Conservation (phyloP, 768 basidiomycete species). For the Kwoniella botswanensis region DNA sequence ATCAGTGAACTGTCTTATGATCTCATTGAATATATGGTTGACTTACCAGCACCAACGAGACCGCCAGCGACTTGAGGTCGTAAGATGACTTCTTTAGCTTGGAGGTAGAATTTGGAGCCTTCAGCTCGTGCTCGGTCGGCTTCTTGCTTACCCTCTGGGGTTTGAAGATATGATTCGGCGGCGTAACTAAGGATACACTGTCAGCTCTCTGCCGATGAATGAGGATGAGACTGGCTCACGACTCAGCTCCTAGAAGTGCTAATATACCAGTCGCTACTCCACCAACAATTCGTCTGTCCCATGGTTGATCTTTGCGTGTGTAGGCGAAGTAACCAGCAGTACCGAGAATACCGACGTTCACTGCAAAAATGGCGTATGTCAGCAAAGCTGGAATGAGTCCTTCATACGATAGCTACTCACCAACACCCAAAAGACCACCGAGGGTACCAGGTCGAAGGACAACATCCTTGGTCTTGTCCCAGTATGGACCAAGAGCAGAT, state of each 20-base stretch:
- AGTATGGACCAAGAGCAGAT: slow-evolving; percentile 47
- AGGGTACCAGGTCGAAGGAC: slow-evolving; percentile 72
- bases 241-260: slow-evolving; percentile 55
- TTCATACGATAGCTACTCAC: slow-evolving; percentile 58
- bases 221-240: slow-evolving; percentile 33
- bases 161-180: slow-evolving; percentile 68
- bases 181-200: slow-evolving; percentile 62
- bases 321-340: slow-evolving; percentile 71
- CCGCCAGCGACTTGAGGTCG: slow-evolving; percentile 73
- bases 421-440: slow-evolving; percentile 72
- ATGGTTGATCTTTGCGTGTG: slow-evolving; percentile 64
- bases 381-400: not conserved
- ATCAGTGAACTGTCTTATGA: not conserved
- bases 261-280: slow-evolving; percentile 52
- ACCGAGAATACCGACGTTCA: slow-evolving; percentile 73
- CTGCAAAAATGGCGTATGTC: slow-evolving; percentile 55
- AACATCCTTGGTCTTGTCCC: slow-evolving; percentile 64
- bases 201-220: not conserved
- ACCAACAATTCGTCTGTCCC: slow-evolving; percentile 56
- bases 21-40: not conserved
- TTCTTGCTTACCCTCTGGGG: slow-evolving; percentile 66
- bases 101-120: slow-evolving; percentile 62
- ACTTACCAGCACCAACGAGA: slow-evolving; percentile 67
- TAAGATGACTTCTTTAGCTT: slow-evolving; percentile 65
- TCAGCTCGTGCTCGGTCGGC: slow-evolving; percentile 67